Base-by-base conservation (phyloP, 139 green algal genomes). In the Picochlorum sp. region DNA sequence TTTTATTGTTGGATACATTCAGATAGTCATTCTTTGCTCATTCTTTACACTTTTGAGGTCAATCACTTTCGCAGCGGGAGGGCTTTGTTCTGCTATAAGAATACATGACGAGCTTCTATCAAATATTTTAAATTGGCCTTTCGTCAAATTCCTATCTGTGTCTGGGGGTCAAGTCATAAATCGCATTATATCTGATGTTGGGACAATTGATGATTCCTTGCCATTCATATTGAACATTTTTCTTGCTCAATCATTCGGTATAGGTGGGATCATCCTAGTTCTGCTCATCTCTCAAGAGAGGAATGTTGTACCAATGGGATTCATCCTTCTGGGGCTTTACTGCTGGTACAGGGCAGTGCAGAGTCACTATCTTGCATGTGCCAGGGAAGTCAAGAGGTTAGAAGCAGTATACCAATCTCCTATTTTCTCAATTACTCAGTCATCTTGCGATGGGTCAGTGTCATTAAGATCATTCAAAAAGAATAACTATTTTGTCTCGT, bases 211-310 rank as follows among this genome's bases (percentile, higher is more conserved):
- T 51, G 87, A 96, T 74, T 81, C 72, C 0, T 77, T 96, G 37
- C 90, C 89, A 15, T 96, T 96, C 79, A 92, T 92, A 20, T 47
- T 81, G 28, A 96, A 96, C 82, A 96, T 96, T 55, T 64, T 94
- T 16, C 73, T 96, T 45, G 88, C 90, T 24, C 85, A 88, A 66
- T 28, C 65, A 30, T 75, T 81, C 61, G 77, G 74, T 41, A 73
- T 95, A 51, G 41, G 60, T 0, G 88, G 87, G 3, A 61, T 90
- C 26, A 52, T 87, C 9, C 61, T 62, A 4, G 81, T 96, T n/a
- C 71, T 96, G 63, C 60, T 63, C 26, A 58, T 73, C 50, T 71
- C 72, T 1, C 77, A 92, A 56, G 83, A 86, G 3, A 56, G 68
- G 28, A 38, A 30, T 32, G 7, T 30, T 30, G 26, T 59, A 7